A percentile compares a stretch with the other conserved stretches of the same genome.
Evolutionary conservation across 768 basidiomycete species (phyloP).

Genomic region (Russula sp.): DNA sequence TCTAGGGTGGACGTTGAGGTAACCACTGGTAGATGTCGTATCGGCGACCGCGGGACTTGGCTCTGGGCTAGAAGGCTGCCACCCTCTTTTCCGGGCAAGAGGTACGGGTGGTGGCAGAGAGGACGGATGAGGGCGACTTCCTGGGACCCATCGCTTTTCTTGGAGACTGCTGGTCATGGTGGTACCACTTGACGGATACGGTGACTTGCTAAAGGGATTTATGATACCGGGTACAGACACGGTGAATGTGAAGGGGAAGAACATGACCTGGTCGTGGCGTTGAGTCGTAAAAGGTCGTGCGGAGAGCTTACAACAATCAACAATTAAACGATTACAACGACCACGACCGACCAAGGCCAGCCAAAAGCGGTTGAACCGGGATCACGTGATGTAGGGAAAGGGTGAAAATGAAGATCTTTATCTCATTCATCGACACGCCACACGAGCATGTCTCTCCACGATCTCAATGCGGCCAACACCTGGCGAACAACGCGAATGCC

Average conservation of each 20-base stretch:
- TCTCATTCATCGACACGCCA: neutral
- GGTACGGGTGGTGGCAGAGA: slow-evolving; percentile 36
- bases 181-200: slow-evolving; percentile 19
- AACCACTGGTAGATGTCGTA: slow-evolving; percentile 50
- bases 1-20: slow-evolving; percentile 62
- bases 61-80: slow-evolving; percentile 58
- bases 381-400: neutral
- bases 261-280: slow-evolving; percentile 27
- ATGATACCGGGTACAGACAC: slow-evolving; percentile 55
- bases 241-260: slow-evolving; percentile 68
- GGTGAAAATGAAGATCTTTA: too few species aligned
- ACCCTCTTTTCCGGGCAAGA: slow-evolving; percentile 56
- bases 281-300: neutral
- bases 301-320: too few species aligned
- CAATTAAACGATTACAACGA: neutral
- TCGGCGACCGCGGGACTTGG: slow-evolving; percentile 47
- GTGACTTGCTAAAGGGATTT: slow-evolving; percentile 47
- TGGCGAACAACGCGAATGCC: too few species aligned
- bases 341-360: neutral
- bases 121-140: slow-evolving; percentile 25
- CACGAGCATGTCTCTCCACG: too few species aligned
- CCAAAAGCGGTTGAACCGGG: neutral
- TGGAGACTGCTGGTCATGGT: slow-evolving; percentile 23
- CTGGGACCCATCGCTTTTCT: slow-evolving; percentile 22
- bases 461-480: too few species aligned